Evolutionary conservation across 2,329 filamentous ascomycete genomes (phyloP).

Genomic region (Dactylellina leptospora): DNA sequence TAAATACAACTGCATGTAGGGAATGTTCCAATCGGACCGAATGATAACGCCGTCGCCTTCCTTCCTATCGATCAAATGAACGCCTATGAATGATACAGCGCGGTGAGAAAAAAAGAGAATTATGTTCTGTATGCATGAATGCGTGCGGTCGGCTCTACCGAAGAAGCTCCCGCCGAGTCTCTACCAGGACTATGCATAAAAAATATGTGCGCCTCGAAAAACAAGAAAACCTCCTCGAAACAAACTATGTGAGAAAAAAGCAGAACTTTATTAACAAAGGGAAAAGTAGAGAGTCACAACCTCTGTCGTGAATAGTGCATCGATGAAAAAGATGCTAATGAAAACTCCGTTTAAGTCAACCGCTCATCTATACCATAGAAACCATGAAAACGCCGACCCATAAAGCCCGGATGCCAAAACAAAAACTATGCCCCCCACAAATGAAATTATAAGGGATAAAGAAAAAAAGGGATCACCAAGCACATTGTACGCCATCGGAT

Average conservation of each 20-base stretch:
- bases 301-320: no score
- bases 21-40: not conserved
- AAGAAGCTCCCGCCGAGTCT: no score
- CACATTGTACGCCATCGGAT: constrained; percentile 25
- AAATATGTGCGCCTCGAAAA: no score
- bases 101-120: not conserved
- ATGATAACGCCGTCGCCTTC: not conserved
- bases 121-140: no score
- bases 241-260: no score
- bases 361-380: constrained; percentile 18
- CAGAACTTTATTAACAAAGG: no score
- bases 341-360: no score
- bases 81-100: not conserved
- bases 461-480: constrained; percentile 5
- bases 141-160: no score
- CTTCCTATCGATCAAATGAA: not conserved
- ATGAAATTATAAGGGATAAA: constrained; percentile 1
- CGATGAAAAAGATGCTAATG: no score
- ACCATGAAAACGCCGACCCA: not conserved
- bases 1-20: constrained; percentile 1
- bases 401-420: not conserved
- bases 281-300: no score
- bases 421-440: not conserved
- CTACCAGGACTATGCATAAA: no score
- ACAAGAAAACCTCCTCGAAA: no score